Base-by-base conservation (phyloP, 352 stramenopile genomes). In the Pythium aphanidermatum region DNA sequence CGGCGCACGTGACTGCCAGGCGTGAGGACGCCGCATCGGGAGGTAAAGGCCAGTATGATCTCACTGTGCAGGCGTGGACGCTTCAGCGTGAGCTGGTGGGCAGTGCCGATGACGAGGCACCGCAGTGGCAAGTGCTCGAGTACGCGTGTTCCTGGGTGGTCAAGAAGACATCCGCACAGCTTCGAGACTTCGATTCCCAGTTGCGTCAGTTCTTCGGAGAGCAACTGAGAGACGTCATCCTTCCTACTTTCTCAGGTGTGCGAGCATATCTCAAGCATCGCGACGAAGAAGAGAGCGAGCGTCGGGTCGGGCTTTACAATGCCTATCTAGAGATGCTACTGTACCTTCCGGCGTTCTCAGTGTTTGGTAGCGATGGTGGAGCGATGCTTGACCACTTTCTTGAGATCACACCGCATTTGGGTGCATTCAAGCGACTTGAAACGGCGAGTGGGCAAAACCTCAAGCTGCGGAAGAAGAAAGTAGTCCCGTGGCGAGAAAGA, bases 381-480 rank as follows among this genome's bases (percentile, higher is more conserved):
- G 58, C 65, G 14, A 70, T 87, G 61, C 60, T 92, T 4, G 66
- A 89, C 55, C 60, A 57, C 2, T 92, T 92, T 38, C 56, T 89
- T 32, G 73, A 84, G 31, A 69, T 89, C 23, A 70, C 73, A 10
- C 30, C 53, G 28, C 74, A 92, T 44, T 51, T 85, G 10, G 37
- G 49, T 2, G 57, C 60, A 5, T 68, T 86, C 30, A 69, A 69
- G 5, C 63, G 67, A 27, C 38, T 82, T 26, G 73, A 85, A 45
- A 69, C 64, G 10, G 47, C 63, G 11, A 73, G 43, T 3, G 68
- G 73, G 5, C 54, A 67, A 32, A 81, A 55, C 17, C 49, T 87
- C 53, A 64, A 83, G 14, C 52, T 84, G 0, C 61, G 63, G 25
- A 60, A 65, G 19, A 67, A 71, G 21, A 58, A 59, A 12, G 45